Base-by-base conservation (phyloP, 176 grass and related monocot genomes). In the Cenchrus purpureus region DNA sequence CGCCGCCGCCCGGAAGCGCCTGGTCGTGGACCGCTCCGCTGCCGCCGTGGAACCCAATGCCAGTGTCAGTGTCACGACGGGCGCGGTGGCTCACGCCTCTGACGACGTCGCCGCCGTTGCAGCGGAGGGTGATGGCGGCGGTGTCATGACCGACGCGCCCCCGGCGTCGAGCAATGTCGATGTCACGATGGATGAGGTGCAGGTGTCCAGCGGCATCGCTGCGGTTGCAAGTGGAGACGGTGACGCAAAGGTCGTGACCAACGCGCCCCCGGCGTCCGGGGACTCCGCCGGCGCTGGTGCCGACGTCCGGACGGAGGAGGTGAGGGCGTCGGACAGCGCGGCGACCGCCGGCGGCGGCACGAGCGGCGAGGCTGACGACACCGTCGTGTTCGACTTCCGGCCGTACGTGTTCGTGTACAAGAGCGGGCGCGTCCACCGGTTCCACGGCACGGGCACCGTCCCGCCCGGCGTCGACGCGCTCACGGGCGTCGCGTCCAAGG, bases 391-490 rank as follows among this genome's bases (percentile, higher is more conserved):
- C 91, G 88, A 95, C 76, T 95, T 95, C 85, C 22, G 10, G 22
- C 86, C 91, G 42, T 92, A 84, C 88, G 83, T 95, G 67, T 88
- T 83, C 83, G 86, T 86, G 53, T 95, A 91, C 93, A 95, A 91
- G 88, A 95, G 86, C 71, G 93, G 91, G 67, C 91, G 88, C 81
- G 19, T 91, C 80, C 37, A 79, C 82, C 88, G 91, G 67, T 60
- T 60, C 88, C 82, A 15, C 75, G 81, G 78, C 50, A 62, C 84
- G 50, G 91, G 91, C 46, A 58, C 71, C 0, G 42, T 60, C 57
- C 57, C 57, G 8, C 57, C 57, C 8, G 20, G 57, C 57, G 57
- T 60, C 19, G 57, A 60, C 57, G 57, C 57, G 57, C 57, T 49
- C 72, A 93, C 91, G 43, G 86, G 88, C 64, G 86, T 93, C 79